Evolutionary conservation across 208 protist species (phyloP).

Genomic region (Phytomonas francai): DNA sequence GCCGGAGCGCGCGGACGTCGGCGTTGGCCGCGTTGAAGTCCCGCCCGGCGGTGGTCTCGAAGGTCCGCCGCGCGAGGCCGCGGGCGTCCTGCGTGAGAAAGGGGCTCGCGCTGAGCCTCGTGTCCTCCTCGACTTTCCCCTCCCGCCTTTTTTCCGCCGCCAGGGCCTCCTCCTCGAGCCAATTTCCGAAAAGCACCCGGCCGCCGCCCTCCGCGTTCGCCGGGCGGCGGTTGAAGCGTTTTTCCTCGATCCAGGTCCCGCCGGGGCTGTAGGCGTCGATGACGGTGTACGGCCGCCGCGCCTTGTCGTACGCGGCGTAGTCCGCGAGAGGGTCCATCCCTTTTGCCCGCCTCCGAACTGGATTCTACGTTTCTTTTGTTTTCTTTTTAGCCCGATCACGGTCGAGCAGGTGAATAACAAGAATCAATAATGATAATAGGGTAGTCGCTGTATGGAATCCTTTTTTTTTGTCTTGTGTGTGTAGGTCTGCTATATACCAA

Average conservation of each 20-base stretch:
- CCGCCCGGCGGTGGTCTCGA: slow-evolving; percentile 60
- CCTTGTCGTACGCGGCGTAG: slow-evolving; percentile 15
- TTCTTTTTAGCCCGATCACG: neutral
- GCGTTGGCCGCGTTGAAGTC: slow-evolving; percentile 55
- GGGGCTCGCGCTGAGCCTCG: slow-evolving; percentile 23
- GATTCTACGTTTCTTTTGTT: slow-evolving; percentile 4
- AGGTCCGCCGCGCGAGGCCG: slow-evolving; percentile 44
- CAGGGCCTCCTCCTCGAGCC: slow-evolving; percentile 74
- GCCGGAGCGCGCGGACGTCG: slow-evolving; percentile 39
- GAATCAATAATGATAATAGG: slow-evolving; percentile 9
- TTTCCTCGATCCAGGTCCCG: slow-evolving; percentile 83
- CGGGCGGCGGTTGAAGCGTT: slow-evolving; percentile 72
- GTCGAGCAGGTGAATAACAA: slow-evolving; percentile 1
- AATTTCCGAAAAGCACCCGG: slow-evolving; percentile 87
- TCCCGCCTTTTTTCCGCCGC: slow-evolving; percentile 59
- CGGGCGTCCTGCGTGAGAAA: slow-evolving; percentile 35
- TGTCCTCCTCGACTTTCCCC: slow-evolving; percentile 23
- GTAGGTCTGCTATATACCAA: neutral
- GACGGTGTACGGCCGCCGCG: slow-evolving; percentile 59
- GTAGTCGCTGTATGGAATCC: neutral
- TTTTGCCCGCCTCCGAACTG: slow-evolving; percentile 1
- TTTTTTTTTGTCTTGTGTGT: slow-evolving; percentile 1
- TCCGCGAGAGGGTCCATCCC: slow-evolving; percentile 18
- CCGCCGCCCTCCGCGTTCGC: slow-evolving; percentile 10
- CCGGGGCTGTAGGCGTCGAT: slow-evolving; percentile 85